These are phyloP conservation scores for Diaporthe capsici DNA, from an alignment of 2,329 filamentous ascomycete genomes.

Conservation along the genomic window DNA sequence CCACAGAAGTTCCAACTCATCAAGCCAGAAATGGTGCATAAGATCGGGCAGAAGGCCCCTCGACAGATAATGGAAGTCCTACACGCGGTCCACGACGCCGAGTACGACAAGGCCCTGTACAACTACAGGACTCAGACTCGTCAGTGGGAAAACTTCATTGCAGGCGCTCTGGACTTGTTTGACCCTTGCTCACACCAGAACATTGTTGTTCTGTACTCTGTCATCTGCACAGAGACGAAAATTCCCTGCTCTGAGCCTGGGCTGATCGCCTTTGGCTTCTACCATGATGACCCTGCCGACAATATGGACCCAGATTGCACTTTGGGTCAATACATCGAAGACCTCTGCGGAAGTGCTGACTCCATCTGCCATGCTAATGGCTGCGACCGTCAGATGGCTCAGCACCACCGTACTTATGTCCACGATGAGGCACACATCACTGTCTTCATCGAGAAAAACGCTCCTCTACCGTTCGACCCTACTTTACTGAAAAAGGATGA, in stretches of 20 bases:
- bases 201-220: slow-evolving; percentile 93
- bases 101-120: slow-evolving; percentile 95
- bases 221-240: slow-evolving; percentile 93
- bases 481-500: slow-evolving; percentile 66
- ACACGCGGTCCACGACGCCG: slow-evolving; percentile 94
- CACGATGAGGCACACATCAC: slow-evolving; percentile 96
- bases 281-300: slow-evolving; percentile 80
- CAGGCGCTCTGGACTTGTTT: slow-evolving; percentile 89
- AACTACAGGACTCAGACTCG: slow-evolving; percentile 95
- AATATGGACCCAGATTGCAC: slow-evolving; percentile 88
- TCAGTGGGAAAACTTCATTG: slow-evolving; percentile 96
- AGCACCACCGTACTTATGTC: slow-evolving; percentile 97
- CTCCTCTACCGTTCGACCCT: slow-evolving; percentile 61
- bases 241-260: slow-evolving; percentile 94
- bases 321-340: slow-evolving; percentile 94
- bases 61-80: slow-evolving; percentile 93
- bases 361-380: slow-evolving; percentile 85
- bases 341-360: slow-evolving; percentile 82
- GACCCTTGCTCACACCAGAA: slow-evolving; percentile 97
- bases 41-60: slow-evolving; percentile 83
- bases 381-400: slow-evolving; percentile 89
- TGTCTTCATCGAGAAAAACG: slow-evolving; percentile 82
- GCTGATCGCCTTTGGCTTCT: slow-evolving; percentile 91
- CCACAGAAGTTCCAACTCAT: slow-evolving; percentile 89
- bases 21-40: slow-evolving; percentile 94